Evolutionary conservation across 116 monocot genomes (phyloP).

Genomic region (Trichopus zeylanicus): DNA sequence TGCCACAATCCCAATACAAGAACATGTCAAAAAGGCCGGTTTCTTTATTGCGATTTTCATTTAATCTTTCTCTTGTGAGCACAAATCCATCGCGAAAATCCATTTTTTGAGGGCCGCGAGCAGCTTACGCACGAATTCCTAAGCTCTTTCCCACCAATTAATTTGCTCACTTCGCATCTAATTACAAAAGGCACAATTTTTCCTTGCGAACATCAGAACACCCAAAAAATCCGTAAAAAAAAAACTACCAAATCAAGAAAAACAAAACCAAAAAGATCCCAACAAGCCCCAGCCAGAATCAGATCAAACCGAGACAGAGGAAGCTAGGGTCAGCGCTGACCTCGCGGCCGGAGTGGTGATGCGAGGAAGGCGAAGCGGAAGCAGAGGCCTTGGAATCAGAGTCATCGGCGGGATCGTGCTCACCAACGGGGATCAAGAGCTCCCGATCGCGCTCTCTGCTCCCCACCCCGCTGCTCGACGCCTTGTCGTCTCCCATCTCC

Average conservation of each 20-base stretch:
- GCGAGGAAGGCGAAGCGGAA: slow-evolving; percentile 10
- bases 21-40: too few species aligned
- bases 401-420: slow-evolving; percentile 6
- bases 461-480: slow-evolving; percentile 18
- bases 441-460: slow-evolving; percentile 37
- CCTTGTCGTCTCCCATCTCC: slow-evolving; percentile 30
- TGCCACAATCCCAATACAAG: too few species aligned
- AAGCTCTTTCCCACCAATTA: too few species aligned
- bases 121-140: too few species aligned
- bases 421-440: slow-evolving; percentile 28
- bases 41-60: too few species aligned
- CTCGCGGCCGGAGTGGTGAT: slow-evolving; percentile 38
- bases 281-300: not conserved
- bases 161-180: too few species aligned
- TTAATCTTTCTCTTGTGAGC: too few species aligned
- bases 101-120: too few species aligned
- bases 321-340: slow-evolving; percentile 11
- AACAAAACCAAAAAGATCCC: not conserved
- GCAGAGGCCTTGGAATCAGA: slow-evolving; percentile 30
- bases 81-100: too few species aligned
- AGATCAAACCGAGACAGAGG: not conserved
- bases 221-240: not conserved
- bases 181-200: not conserved
- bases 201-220: not conserved
- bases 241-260: not conserved